Percentiles rank a stretch among this genome's conserved stretches.
Conservation (phyloP, 352 stramenopile genomes). For the Plasmopara muralis region DNA sequence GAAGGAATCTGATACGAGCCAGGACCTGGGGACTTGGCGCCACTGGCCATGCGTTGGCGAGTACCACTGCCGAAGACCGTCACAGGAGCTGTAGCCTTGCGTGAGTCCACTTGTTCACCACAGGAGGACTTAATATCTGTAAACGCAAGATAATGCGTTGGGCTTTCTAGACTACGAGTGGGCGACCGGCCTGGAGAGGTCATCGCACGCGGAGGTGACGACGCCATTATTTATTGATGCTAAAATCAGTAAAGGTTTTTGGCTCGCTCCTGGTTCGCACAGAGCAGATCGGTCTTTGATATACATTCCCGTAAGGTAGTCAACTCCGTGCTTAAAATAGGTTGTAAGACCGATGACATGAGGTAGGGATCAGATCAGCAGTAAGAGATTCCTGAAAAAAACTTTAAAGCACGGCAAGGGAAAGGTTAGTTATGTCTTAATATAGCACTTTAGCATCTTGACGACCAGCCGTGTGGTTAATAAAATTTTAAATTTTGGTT, state of each 20-base stretch:
- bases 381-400: constrained; percentile 1
- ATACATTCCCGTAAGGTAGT: background rate
- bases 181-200: constrained; percentile 34
- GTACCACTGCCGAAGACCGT: constrained; percentile 63
- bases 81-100: constrained; percentile 55
- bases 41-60: constrained; percentile 38
- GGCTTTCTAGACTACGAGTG: constrained; percentile 3
- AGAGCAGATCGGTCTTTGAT: constrained; percentile 15
- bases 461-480: no score
- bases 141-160: constrained; percentile 26
- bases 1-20: constrained; percentile 65
- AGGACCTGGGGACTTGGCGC: constrained; percentile 53
- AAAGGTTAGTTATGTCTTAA: no score
- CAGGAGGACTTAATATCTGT: constrained; percentile 65
- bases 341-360: constrained; percentile 3
- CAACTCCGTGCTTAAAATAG: constrained; percentile 14
- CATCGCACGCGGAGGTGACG: constrained; percentile 26
- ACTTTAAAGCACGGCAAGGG: no score
- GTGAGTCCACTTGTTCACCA: constrained; percentile 66
- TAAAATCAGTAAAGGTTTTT: background rate
- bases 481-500: no score
- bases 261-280: constrained; percentile 6
- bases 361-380: constrained; percentile 6
- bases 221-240: constrained; percentile 8
- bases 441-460: no score